Evolutionary conservation across 306 rosid species (phyloP).

Genomic region (Vigna unguiculata): DNA sequence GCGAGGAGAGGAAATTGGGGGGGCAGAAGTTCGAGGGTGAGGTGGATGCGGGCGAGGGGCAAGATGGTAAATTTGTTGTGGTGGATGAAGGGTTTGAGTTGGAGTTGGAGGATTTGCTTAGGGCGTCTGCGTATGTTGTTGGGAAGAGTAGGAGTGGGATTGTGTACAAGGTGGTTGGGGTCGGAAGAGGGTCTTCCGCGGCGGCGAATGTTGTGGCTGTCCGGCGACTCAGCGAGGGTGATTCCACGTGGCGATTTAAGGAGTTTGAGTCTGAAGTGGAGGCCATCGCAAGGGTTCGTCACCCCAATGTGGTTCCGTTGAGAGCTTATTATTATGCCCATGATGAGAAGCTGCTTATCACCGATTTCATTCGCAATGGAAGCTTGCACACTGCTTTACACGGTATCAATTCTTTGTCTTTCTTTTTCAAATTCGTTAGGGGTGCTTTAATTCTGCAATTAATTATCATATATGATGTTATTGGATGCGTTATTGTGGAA

Average conservation of each 20-base stretch:
- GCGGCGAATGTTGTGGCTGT: constrained; percentile 68
- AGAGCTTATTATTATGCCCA: constrained; percentile 79
- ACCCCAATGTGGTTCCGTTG: constrained; percentile 71
- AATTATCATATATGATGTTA: neutral
- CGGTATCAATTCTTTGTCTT: constrained; percentile 50
- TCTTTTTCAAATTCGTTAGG: neutral
- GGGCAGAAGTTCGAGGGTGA: constrained; percentile 31
- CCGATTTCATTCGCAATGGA: constrained; percentile 82
- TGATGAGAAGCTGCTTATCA: constrained; percentile 76
- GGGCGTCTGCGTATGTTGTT: constrained; percentile 92
- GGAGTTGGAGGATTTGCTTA: constrained; percentile 80
- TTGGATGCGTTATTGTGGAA: constrained; percentile 10
- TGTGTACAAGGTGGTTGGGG: constrained; percentile 74
- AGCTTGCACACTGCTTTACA: constrained; percentile 71
- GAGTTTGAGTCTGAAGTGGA: constrained; percentile 78
- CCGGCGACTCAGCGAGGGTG: constrained; percentile 72
- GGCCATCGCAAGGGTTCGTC: constrained; percentile 75
- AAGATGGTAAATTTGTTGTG: constrained; percentile 70
- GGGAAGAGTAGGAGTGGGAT: constrained; percentile 88
- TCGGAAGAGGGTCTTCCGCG: constrained; percentile 52
- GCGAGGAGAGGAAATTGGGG: constrained; percentile 55
- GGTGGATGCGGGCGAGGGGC: constrained; percentile 59
- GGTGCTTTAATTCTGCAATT: neutral
- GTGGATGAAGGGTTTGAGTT: constrained; percentile 72
- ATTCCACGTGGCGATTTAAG: constrained; percentile 75